Percentiles rank a stretch among this genome's conserved stretches.
These are phyloP conservation scores for Neoconidiobolus thromboides DNA, from an alignment of 371 early-diverging fungal species.

Conservation along the genomic window DNA sequence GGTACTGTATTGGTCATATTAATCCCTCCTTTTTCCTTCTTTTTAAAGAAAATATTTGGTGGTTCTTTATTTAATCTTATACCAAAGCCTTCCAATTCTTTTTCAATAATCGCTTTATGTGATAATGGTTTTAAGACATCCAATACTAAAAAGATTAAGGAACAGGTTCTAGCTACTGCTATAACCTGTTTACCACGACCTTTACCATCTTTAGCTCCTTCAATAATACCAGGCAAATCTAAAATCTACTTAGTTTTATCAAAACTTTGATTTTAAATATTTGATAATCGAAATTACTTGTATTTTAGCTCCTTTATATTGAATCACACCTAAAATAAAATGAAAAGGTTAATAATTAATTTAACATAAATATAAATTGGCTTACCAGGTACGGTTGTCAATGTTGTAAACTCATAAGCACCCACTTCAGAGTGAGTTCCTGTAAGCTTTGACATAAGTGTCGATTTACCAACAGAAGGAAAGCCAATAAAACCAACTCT, in stretches of 20 bases:
- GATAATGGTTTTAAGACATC: conserved; percentile 93
- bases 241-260: conserved; percentile 21
- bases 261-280: conserved; percentile 27
- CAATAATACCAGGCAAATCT: conserved; percentile 86
- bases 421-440: conserved; percentile 94
- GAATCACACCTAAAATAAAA: conserved; percentile 34
- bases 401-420: conserved; percentile 98
- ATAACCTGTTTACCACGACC: conserved; percentile 96
- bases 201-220: conserved; percentile 98
- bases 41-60: conserved; percentile 88
- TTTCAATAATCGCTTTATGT: conserved; percentile 87
- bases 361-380: background rate
- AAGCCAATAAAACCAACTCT: conserved; percentile 88
- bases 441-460: conserved; percentile 93
- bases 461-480: conserved; percentile 95
- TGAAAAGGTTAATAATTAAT: background rate
- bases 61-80: conserved; percentile 93
- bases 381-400: conserved; percentile 89
- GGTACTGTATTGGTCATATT: conserved; percentile 75
- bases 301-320: conserved; percentile 96
- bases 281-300: conserved; percentile 43
- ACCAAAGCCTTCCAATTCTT: conserved; percentile 97
- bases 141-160: conserved; percentile 83
- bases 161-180: conserved; percentile 89
- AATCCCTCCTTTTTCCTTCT: conserved; percentile 90